Conservation (phyloP, 2,329 filamentous ascomycete genomes). For the Escovopsis sp. region DNA sequence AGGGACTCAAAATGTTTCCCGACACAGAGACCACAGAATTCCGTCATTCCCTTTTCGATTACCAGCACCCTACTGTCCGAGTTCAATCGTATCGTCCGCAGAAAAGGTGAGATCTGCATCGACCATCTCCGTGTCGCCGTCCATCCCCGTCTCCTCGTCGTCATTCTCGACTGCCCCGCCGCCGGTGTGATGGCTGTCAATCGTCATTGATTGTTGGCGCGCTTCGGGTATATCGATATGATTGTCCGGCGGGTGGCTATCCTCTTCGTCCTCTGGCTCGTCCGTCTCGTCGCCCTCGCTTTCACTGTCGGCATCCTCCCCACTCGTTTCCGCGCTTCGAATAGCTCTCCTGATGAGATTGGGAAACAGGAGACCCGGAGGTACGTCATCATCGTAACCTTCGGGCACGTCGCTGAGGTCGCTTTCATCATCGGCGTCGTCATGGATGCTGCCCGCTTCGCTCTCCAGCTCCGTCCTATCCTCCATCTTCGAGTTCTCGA, state of each 20-base stretch:
- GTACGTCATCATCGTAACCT: conserved; percentile 43
- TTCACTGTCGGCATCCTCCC: conserved; percentile 22
- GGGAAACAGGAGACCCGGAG: conserved; percentile 37
- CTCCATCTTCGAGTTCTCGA: conserved; percentile 14
- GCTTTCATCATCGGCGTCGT: conserved; percentile 54
- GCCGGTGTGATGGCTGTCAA: conserved; percentile 1
- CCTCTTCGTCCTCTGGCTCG: conserved; percentile 9
- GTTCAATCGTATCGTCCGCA: conserved; percentile 3
- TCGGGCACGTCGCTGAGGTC: conserved; percentile 51
- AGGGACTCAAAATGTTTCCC: too few relatives aligned
- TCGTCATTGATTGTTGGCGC: too few relatives aligned
- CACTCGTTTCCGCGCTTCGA: conserved; percentile 17
- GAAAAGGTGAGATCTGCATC: conserved; percentile 1
- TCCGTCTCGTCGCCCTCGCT: conserved; percentile 18
- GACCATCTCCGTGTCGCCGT: conserved; percentile 4
- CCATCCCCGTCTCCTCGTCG: conserved; percentile 7
- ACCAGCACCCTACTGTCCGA: conserved; percentile 1
- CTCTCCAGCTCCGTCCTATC: conserved; percentile 14
- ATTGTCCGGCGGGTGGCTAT: background rate
- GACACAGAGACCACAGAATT: too few relatives aligned
- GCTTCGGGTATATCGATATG: too few relatives aligned
- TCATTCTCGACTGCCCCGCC: conserved; percentile 11
- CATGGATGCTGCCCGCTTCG: conserved; percentile 40
- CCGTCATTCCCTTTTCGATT: background rate
- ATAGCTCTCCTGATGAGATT: conserved; percentile 22